Base-by-base conservation (phyloP, 345 rosid species). In the Gossypium ekmanianum region DNA sequence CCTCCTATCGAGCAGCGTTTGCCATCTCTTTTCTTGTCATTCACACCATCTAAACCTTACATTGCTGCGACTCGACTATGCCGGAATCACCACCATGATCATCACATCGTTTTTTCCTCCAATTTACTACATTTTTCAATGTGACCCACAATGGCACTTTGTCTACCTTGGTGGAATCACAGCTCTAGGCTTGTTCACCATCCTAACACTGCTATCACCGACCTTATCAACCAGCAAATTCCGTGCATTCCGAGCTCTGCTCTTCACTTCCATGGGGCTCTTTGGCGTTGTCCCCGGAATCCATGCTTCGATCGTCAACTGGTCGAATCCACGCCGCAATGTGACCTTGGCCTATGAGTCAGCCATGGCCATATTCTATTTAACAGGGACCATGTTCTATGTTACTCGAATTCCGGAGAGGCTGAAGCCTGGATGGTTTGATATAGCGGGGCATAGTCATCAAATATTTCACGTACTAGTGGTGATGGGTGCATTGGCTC, bases 81-180 rank as follows among this genome's bases (percentile, higher is more conserved):
- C 83, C 0, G 97, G 98, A 0, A 94, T 94, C 77, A 73, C 93
- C 2, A 79, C 79, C 74, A 92, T 92, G 98, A 94, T 94, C 83
- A 94, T 94, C 84, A 90, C 98, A 74, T 94, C 97, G 2, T 94
- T 90, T 75, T 90, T 92, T 81, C 97, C 98, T 20, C 92, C 96
- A 18, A 94, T 94, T 27, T 92, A 78, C 84, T 94, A 92, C 80
- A 85, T 94, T 59, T 94, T 94, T 84, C 96, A 86, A 26, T 94
- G 98, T 9, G 89, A 90, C 16, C 85, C 90, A 8, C 92, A 63
- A 16, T 94, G 97, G 97, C 91, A 90, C 71, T 74, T 88, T 75
- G 62, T 87, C 80, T 94, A 92, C 81, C 92, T 94, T 2, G 82
- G 84, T 10, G 94, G 92, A 9, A 87, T 92, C 68, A 88, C 97